These are phyloP conservation scores for Venustampulla echinocandica DNA, from an alignment of 495 filamentous ascomycete species.

Conservation along the genomic window DNA sequence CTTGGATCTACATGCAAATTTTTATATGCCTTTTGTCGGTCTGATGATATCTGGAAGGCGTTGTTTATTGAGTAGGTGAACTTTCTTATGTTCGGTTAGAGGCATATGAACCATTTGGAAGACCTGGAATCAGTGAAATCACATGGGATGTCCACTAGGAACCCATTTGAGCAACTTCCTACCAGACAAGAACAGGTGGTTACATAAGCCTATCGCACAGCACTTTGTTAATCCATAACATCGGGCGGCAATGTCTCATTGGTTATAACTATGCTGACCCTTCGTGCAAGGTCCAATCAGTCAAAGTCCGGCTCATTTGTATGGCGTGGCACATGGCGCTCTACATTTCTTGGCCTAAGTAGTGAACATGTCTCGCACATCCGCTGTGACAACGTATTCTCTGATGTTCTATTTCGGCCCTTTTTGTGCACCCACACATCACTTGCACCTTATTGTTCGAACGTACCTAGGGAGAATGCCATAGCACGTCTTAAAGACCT, in stretches of 20 bases:
- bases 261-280: no score
- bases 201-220: no score
- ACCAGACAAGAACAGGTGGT: no score
- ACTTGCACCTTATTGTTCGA: slow-evolving; percentile 52
- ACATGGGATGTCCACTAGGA: no score
- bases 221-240: no score
- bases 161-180: no score
- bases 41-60: slow-evolving; percentile 86
- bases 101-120: neutral
- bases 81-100: no score
- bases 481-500: slow-evolving; percentile 65
- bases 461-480: slow-evolving; percentile 64
- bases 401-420: slow-evolving; percentile 82
- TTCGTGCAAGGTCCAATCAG: slow-evolving; percentile 10
- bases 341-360: slow-evolving; percentile 63
- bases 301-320: slow-evolving; percentile 37
- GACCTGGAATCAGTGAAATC: neutral
- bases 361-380: slow-evolving; percentile 40
- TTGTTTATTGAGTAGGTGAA: slow-evolving; percentile 75
- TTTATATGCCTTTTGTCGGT: slow-evolving; percentile 75
- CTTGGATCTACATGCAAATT: slow-evolving; percentile 82
- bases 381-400: slow-evolving; percentile 74
- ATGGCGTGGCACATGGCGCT: slow-evolving; percentile 85
- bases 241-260: no score
- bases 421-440: slow-evolving; percentile 79